These are phyloP conservation scores for Flaveria robusta DNA, from an alignment of 129 eudicot genomes.

Conservation along the genomic window DNA sequence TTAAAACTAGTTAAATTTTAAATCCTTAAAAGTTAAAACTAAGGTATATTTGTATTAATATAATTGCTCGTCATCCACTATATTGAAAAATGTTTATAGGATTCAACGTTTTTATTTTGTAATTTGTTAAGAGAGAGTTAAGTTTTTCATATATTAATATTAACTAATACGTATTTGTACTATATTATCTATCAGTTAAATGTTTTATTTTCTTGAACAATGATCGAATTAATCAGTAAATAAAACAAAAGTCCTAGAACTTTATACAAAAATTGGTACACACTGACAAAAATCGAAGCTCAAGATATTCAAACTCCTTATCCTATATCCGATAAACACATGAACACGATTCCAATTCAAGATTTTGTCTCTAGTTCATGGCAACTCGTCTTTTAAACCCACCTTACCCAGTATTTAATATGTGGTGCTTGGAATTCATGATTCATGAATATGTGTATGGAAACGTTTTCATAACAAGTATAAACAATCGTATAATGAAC, in stretches of 20 bases:
- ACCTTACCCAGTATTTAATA: not conserved
- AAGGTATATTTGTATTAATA: no score
- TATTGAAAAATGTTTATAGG: not conserved
- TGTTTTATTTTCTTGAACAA: not conserved
- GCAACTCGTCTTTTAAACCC: slow-evolving; percentile 21
- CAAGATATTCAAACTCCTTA: slow-evolving; percentile 30
- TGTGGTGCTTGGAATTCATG: no score
- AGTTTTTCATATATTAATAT: no score
- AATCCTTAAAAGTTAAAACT: no score
- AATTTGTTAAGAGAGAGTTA: not conserved
- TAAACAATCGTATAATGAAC: no score
- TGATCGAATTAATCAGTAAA: slow-evolving; percentile 13
- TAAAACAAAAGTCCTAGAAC: slow-evolving; percentile 18
- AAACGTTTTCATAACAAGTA: no score
- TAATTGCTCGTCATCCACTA: not conserved
- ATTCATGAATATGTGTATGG: no score
- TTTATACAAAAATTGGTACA: slow-evolving; percentile 13
- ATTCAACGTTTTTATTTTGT: no score
- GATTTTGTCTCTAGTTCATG: slow-evolving; percentile 34
- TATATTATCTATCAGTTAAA: not conserved
- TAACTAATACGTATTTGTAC: no score
- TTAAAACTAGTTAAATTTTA: slow-evolving; percentile 17
- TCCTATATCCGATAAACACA: slow-evolving; percentile 34
- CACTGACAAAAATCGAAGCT: slow-evolving; percentile 30
- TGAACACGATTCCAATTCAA: slow-evolving; percentile 30